Percentiles rank a stretch among this genome's conserved stretches.
Evolutionary conservation across 495 filamentous ascomycete genomes (phyloP).

Genomic region (Bombardia bombarda): DNA sequence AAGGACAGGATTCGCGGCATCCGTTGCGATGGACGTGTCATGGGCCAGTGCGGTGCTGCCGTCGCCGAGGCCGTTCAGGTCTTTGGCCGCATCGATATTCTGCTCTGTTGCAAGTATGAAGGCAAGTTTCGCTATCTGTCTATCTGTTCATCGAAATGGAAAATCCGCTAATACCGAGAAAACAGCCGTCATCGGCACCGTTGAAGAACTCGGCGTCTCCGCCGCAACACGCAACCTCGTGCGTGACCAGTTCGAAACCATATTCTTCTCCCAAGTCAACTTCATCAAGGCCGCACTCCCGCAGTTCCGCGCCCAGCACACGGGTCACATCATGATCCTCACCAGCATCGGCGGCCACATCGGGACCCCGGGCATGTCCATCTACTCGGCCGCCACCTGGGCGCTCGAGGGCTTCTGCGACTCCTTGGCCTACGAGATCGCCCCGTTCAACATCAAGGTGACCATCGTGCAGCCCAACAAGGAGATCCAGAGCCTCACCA

Average conservation of each 20-base stretch:
- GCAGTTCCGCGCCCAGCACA: constrained; percentile 65
- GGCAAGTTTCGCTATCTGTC: constrained; percentile 38
- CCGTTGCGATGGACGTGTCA: constrained; percentile 47
- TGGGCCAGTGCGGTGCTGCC: constrained; percentile 65
- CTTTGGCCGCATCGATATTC: constrained; percentile 82
- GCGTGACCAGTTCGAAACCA: constrained; percentile 84
- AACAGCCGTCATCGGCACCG: constrained; percentile 75
- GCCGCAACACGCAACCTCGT: constrained; percentile 67
- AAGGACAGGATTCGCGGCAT: constrained; percentile 49
- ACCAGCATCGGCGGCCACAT: constrained; percentile 88
- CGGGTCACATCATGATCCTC: constrained; percentile 82
- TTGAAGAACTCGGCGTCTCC: constrained; percentile 80
- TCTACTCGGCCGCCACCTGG: constrained; percentile 90
- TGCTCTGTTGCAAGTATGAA: constrained; percentile 83
- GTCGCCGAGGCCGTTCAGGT: constrained; percentile 75
- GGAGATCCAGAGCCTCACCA: constrained; percentile 77
- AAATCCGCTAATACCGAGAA: not conserved
- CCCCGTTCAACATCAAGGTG: constrained; percentile 93
- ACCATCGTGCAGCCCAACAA: constrained; percentile 85
- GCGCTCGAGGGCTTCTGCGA: constrained; percentile 97
- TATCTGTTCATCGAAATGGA: too few relatives aligned
- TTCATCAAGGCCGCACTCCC: constrained; percentile 88
- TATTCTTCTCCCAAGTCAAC: constrained; percentile 92
- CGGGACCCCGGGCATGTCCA: constrained; percentile 82
- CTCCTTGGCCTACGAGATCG: constrained; percentile 92